Evolutionary conservation across 2,329 filamentous ascomycete genomes (phyloP).

Genomic region (Aspergillus piperis): DNA sequence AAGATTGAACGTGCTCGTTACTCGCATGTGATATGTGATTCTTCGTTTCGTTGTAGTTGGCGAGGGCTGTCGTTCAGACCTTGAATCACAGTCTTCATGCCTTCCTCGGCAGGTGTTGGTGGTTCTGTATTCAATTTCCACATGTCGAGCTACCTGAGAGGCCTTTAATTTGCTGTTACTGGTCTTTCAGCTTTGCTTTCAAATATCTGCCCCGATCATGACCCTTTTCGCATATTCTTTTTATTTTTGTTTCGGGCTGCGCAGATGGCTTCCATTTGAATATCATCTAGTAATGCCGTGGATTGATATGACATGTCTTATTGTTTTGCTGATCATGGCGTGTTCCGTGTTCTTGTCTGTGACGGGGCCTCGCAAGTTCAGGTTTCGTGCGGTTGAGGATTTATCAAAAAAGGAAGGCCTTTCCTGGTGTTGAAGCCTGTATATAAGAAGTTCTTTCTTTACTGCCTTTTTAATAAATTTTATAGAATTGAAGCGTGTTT

Average conservation of each 20-base stretch:
- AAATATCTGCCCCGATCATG: not conserved
- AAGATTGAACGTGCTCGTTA: slow-evolving; percentile 8
- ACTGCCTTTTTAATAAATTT: slow-evolving; percentile 22
- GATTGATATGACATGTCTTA: not conserved
- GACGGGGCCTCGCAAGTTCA: not conserved
- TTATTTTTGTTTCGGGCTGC: not conserved
- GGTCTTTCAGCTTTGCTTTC: not conserved
- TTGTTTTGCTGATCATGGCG: not conserved
- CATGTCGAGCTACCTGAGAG: not conserved
- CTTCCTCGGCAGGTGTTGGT: slow-evolving; percentile 28
- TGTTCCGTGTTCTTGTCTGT: not conserved
- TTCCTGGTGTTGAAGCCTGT: slow-evolving; percentile 15
- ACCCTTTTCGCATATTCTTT: not conserved
- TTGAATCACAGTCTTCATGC: slow-evolving; percentile 19
- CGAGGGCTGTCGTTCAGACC: slow-evolving; percentile 10
- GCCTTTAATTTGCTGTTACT: not conserved
- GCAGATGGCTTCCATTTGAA: slow-evolving; percentile 12
- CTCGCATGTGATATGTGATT: slow-evolving; percentile 32
- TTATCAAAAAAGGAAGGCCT: slow-evolving; percentile 4
- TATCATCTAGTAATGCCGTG: slow-evolving; percentile 28
- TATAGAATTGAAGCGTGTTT: slow-evolving; percentile 19
- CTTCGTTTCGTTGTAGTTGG: slow-evolving; percentile 29
- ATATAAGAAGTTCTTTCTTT: slow-evolving; percentile 24
- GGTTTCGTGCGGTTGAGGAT: not conserved
- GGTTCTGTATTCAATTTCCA: slow-evolving; percentile 21